These are phyloP conservation scores for Euphorbia celastroides DNA, from an alignment of 441 rosid species.

Conservation along the genomic window DNA sequence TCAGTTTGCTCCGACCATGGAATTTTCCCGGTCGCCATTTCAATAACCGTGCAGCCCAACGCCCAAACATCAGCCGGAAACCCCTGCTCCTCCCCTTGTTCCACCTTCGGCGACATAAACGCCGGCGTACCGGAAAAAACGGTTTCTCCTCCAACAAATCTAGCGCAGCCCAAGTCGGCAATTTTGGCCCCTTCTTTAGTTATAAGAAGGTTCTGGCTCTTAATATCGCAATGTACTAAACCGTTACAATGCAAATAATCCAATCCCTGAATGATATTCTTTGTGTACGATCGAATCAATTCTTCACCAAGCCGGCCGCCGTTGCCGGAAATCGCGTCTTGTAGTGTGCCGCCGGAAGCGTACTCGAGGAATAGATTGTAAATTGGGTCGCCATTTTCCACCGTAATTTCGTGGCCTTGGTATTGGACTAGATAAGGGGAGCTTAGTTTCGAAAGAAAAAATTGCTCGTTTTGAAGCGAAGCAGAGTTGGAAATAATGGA, in stretches of 20 bases:
- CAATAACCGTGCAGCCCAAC: constrained; percentile 64
- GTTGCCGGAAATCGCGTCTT: constrained; percentile 39
- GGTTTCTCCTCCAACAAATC: constrained; percentile 13
- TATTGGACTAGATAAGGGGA: constrained; percentile 57
- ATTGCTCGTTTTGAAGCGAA: constrained; percentile 50
- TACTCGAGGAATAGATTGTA: constrained; percentile 73
- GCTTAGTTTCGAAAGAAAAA: constrained; percentile 45
- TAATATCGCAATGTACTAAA: constrained; percentile 72
- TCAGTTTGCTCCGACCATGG: constrained; percentile 68
- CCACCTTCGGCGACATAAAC: constrained; percentile 95
- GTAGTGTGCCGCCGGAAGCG: constrained; percentile 56
- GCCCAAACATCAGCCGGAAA: constrained; percentile 81
- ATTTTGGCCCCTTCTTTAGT: constrained; percentile 48
- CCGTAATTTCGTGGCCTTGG: constrained; percentile 43
- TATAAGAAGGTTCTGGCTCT: constrained; percentile 44
- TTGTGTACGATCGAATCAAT: constrained; percentile 35
- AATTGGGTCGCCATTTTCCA: constrained; percentile 26
- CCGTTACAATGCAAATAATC: constrained; percentile 53
- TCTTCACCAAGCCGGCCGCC: constrained; percentile 63
- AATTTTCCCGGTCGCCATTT: constrained; percentile 66
- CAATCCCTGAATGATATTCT: constrained; percentile 49
- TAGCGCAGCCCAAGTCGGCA: constrained; percentile 75
- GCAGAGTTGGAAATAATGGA: constrained; percentile 45
- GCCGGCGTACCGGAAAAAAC: constrained; percentile 77
- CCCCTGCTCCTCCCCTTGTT: constrained; percentile 68